Conservation (phyloP, 2,329 filamentous ascomycete genomes). For the Sporothrix luriei region DNA sequence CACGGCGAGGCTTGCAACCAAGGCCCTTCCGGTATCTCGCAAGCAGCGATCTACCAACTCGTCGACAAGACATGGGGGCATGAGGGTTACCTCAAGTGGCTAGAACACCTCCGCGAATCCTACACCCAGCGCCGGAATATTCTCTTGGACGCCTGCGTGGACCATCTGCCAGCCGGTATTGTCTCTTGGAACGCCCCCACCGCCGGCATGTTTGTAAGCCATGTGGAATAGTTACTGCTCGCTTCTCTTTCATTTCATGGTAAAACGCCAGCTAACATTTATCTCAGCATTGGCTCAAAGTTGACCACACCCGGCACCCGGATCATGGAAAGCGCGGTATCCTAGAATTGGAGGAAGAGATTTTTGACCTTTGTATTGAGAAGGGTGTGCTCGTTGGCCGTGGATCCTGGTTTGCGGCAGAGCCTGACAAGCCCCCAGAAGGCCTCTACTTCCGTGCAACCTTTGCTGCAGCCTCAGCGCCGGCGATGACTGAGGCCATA, state of each 20-base stretch:
- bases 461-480: conserved; percentile 75
- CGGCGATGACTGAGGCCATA: conserved; percentile 72
- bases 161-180: conserved; percentile 71
- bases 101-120: conserved; percentile 76
- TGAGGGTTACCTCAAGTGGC: conserved; percentile 83
- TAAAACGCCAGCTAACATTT: background rate
- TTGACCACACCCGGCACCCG: conserved; percentile 25
- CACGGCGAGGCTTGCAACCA: conserved; percentile 85
- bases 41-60: conserved; percentile 83
- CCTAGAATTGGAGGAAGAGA: conserved; percentile 76
- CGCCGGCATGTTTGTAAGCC: conserved; percentile 91
- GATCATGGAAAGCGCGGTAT: conserved; percentile 56
- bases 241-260: background rate
- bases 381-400: conserved; percentile 78
- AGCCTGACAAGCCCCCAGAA: conserved; percentile 60
- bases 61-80: conserved; percentile 89
- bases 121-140: conserved; percentile 80
- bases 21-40: conserved; percentile 80
- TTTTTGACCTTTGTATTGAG: conserved; percentile 76
- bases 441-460: conserved; percentile 88
- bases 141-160: conserved; percentile 78
- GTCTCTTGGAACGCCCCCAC: conserved; percentile 77
- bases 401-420: conserved; percentile 89
- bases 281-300: conserved; percentile 65
- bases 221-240: conserved; percentile 4